A percentile compares a stretch with the other conserved stretches of the same genome.
These are phyloP conservation scores for Cladorrhinum sp. DNA, from an alignment of 2,329 filamentous ascomycete genomes.

Conservation along the genomic window DNA sequence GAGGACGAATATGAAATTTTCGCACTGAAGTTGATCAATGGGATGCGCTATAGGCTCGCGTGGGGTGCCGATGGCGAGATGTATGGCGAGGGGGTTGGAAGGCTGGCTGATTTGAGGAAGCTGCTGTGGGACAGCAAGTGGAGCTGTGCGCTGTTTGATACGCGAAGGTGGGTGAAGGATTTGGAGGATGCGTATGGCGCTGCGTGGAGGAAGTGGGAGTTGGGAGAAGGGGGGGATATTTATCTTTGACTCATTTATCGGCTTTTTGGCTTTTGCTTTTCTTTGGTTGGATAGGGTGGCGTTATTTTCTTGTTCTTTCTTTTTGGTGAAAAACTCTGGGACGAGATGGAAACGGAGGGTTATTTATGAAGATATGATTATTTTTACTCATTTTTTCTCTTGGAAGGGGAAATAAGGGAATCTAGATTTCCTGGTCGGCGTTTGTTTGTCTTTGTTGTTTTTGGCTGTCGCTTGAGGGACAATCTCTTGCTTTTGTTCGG, in stretches of 20 bases:
- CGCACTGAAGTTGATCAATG: conserved; percentile 65
- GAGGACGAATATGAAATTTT: conserved; percentile 83
- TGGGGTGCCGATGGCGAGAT: conserved; percentile 19
- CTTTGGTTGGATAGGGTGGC: not conserved
- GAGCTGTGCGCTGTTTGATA: conserved; percentile 87
- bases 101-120: conserved; percentile 74
- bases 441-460: too few relatives aligned
- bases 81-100: conserved; percentile 58
- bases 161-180: conserved; percentile 83
- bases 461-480: too few relatives aligned
- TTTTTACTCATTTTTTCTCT: not conserved
- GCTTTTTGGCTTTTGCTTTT: not conserved
- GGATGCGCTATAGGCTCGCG: conserved; percentile 56
- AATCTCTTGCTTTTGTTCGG: not conserved
- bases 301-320: not conserved
- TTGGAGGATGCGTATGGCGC: conserved; percentile 84
- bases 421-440: too few relatives aligned
- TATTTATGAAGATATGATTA: not conserved
- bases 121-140: conserved; percentile 81
- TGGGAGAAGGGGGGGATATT: conserved; percentile 86
- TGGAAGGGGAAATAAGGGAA: not conserved
- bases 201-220: conserved; percentile 86
- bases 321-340: not conserved
- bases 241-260: conserved; percentile 55
- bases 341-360: not conserved